These are phyloP conservation scores for Malania oleifera DNA, from an alignment of 164 flowering plant species.

Conservation along the genomic window DNA sequence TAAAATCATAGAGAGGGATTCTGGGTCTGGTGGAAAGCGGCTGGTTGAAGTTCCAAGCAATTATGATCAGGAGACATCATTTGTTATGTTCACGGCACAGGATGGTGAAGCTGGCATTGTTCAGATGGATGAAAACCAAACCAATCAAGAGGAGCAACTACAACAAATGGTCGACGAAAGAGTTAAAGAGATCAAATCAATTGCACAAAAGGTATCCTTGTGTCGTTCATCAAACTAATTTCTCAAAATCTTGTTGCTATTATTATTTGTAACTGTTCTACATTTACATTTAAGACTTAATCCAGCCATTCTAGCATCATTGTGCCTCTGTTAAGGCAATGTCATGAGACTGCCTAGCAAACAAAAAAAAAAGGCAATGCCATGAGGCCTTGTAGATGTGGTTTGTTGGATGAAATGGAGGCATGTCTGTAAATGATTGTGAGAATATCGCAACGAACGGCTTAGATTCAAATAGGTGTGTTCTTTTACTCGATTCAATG, in stretches of 20 bases:
- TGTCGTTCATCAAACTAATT: constrained; percentile 7
- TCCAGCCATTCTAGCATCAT: not conserved
- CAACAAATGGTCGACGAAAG: constrained; percentile 68
- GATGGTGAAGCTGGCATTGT: constrained; percentile 25
- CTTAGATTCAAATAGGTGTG: too few relatives aligned
- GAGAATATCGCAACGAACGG: too few relatives aligned
- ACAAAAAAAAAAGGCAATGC: not conserved
- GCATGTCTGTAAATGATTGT: constrained; percentile 4
- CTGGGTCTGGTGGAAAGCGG: constrained; percentile 51
- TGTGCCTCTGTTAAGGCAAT: not conserved
- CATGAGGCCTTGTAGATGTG: not conserved
- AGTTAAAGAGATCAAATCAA: constrained; percentile 46
- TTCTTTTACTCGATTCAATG: too few relatives aligned
- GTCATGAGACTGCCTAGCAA: not conserved
- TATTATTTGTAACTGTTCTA: too few relatives aligned
- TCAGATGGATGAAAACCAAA: constrained; percentile 41
- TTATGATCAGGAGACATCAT: constrained; percentile 59
- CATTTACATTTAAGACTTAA: not conserved
- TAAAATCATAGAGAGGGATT: constrained; percentile 69
- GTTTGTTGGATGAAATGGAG: not conserved
- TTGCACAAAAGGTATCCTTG: constrained; percentile 55
- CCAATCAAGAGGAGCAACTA: constrained; percentile 65
- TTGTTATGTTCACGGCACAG: constrained; percentile 61
- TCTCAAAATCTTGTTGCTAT: too few relatives aligned
- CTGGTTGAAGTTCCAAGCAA: constrained; percentile 65